A percentile compares a stretch with the other conserved stretches of the same genome.
phyloP scores from a whole-genome alignment of 768 basidiomycete species.

The Pulveroboletus sp. region DNA sequence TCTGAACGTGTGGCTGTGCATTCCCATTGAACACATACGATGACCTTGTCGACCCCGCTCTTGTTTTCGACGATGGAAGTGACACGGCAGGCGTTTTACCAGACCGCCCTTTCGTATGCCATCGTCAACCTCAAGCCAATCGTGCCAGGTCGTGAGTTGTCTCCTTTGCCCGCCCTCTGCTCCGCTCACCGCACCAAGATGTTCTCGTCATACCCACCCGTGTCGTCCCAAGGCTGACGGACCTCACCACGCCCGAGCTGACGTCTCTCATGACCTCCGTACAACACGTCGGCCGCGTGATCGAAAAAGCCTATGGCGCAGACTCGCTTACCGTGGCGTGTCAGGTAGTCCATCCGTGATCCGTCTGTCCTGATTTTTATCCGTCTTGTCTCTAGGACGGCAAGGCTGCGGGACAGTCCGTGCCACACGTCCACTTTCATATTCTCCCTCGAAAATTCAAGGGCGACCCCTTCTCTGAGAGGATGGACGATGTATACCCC shows the following conservation, averaged over 20 bases:
- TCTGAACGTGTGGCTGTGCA: constrained; percentile 21
- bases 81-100: constrained; percentile 72
- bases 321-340: constrained; percentile 86
- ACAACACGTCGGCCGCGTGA: constrained; percentile 70
- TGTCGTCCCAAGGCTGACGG: constrained; percentile 53
- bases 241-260: constrained; percentile 65
- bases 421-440: constrained; percentile 91
- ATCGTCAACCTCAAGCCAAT: constrained; percentile 96
- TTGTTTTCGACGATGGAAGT: constrained; percentile 83
- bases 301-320: constrained; percentile 81
- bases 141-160: constrained; percentile 83
- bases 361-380: neutral
- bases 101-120: constrained; percentile 67
- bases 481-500: constrained; percentile 78
- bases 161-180: too few relatives aligned
- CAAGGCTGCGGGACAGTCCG: constrained; percentile 73
- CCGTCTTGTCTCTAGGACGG: constrained; percentile 64
- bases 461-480: constrained; percentile 62
- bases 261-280: constrained; percentile 78
- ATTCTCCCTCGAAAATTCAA: constrained; percentile 76
- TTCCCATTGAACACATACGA: neutral
- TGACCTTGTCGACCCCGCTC: constrained; percentile 30
- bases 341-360: constrained; percentile 53
- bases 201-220: constrained; percentile 61
- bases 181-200: constrained; percentile 37